Evolutionary conservation across 768 basidiomycete species (phyloP), one percentile per base, ranked within the genome.

Genomic region (Cantharellus anzutake): DNA sequence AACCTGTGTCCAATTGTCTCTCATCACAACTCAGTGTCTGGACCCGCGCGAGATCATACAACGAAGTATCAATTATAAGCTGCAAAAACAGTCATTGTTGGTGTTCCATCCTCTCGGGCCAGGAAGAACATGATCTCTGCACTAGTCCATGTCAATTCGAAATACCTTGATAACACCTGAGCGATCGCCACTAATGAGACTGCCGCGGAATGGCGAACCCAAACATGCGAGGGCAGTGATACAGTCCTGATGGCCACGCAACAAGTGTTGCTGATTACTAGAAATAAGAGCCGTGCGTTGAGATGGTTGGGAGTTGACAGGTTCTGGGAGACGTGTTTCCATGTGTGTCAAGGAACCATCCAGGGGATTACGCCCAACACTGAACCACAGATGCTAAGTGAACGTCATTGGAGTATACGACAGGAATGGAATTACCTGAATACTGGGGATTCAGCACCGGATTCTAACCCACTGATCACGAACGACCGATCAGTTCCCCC

Each of bases 161-260:
- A 72, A 98, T 0, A 96, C 85, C 69, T 96, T 97, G 64, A 98
- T 77, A 20, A 83, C 82, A 2, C 96, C 96, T 29, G 83, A 77
- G 53, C 89, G 76, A 68, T 98, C 94, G 2, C 86, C 94, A 63
- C 85, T 91, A n/a, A 97, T 79, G 52, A 96, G 78, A 1, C 90
- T 87, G 35, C 90, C 91, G 59, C 87, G 78, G 71, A 97, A 97
- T 1, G 94, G 91, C 0, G 92, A 84, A 63, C 96, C 90, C 58
- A 99, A 81, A 63, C 84, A 86, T 0, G 81, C 81, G 41, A 99
- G 70, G 2, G 86, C 81, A 3, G 86, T 90, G 20, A 98, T 80
- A 2, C 90, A 80, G 67, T 98, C 93, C 64, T 91, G 89, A 67
- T 98, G 96, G 3, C 84, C 78, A 67, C 82, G 83, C 40, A 97